These are phyloP conservation scores for Apiospora hydei DNA, from an alignment of 2,329 filamentous ascomycete species.

Conservation along the genomic window DNA sequence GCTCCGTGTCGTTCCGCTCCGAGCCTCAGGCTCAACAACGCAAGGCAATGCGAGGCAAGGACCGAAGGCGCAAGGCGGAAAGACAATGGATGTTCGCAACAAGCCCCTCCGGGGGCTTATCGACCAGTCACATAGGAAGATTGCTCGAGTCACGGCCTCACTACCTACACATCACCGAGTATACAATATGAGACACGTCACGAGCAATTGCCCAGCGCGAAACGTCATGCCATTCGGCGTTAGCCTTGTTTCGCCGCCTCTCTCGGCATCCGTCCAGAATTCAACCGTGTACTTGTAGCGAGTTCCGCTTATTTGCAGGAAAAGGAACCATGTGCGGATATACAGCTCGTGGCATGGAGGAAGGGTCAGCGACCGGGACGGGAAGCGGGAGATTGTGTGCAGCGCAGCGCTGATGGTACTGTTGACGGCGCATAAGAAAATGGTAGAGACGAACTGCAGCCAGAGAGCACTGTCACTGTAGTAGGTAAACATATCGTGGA, in stretches of 20 bases:
- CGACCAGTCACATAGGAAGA: slow-evolving; percentile 1
- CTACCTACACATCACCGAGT: slow-evolving; percentile 8
- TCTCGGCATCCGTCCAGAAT: neutral
- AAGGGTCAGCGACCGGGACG: neutral
- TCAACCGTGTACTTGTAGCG: neutral
- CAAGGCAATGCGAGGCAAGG: neutral
- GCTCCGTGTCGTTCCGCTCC: slow-evolving; percentile 1
- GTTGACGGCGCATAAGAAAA: neutral
- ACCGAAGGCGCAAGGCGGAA: neutral
- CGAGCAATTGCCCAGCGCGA: neutral
- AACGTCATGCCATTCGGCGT: slow-evolving; percentile 12
- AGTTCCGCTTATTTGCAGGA: slow-evolving; percentile 17
- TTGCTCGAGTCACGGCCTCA: neutral
- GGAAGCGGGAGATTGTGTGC: neutral
- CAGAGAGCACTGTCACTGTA: neutral
- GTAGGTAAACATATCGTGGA: slow-evolving; percentile 12
- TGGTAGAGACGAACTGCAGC: neutral
- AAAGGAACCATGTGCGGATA: neutral
- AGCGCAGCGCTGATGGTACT: neutral
- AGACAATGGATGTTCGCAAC: neutral
- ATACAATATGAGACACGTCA: slow-evolving; percentile 8
- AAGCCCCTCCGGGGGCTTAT: neutral
- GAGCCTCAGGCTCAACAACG: neutral
- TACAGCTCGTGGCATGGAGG: neutral
- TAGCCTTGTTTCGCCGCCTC: slow-evolving; percentile 16